phyloP scores from a whole-genome alignment of 208 protist species.

The Naegleria lovaniensis region DNA sequence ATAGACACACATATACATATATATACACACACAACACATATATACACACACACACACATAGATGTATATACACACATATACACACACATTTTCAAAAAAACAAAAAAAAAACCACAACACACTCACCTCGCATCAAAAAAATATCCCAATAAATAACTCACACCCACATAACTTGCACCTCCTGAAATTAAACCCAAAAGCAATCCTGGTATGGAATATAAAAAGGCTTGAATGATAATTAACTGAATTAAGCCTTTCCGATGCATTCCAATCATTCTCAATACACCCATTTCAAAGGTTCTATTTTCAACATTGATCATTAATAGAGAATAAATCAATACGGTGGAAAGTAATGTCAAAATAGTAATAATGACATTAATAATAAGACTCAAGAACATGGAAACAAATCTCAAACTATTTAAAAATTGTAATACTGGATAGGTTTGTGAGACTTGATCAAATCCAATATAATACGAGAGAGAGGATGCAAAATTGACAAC shows the following conservation, averaged over 20 bases:
- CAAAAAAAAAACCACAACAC: not conserved
- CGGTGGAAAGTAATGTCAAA: slow-evolving; percentile 63
- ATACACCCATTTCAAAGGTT: slow-evolving; percentile 81
- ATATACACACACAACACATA: no score
- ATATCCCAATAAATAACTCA: slow-evolving; percentile 44
- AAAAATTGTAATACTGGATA: slow-evolving; percentile 56
- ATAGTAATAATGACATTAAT: slow-evolving; percentile 71
- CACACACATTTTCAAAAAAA: no score
- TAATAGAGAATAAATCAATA: slow-evolving; percentile 86
- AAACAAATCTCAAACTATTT: slow-evolving; percentile 60
- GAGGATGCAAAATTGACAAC: not conserved
- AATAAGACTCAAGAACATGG: slow-evolving; percentile 75
- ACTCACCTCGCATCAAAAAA: slow-evolving; percentile 46
- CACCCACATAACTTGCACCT: slow-evolving; percentile 51
- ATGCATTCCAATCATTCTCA: slow-evolving; percentile 73
- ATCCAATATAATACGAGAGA: not conserved
- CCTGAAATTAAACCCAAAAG: slow-evolving; percentile 59
- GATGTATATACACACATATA: no score
- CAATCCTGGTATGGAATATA: slow-evolving; percentile 70
- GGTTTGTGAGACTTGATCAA: not conserved
- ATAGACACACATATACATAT: no score
- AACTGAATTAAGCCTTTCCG: slow-evolving; percentile 48
- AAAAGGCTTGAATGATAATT: slow-evolving; percentile 57
- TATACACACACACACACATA: no score
- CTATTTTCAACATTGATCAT: slow-evolving; percentile 77